Base-by-base conservation (phyloP, 257 asterid genomes). In the Osmanthus fragrans region DNA sequence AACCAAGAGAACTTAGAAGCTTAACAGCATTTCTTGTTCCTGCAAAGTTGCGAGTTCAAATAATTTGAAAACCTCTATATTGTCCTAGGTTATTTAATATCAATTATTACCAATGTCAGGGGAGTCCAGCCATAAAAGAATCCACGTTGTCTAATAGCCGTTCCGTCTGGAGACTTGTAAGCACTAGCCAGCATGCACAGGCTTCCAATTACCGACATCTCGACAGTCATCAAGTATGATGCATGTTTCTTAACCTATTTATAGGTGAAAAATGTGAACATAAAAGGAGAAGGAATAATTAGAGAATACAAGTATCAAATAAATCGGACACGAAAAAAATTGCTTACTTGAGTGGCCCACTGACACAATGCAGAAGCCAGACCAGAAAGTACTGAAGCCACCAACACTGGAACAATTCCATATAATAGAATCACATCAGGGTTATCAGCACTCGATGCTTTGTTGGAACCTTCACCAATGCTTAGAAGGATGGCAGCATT, bases 281-380 rank as follows among this genome's bases (percentile, higher is more conserved):
- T 42, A 72, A 39, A 73, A 73, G 15, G 76, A 21, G 37, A 74
- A 71, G 76, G 76, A 63, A 73, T 49, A 60, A 75, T 77, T 68
- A 76, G 80, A 47, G 34, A 64, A 74, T 49, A 34, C 42, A 49
- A 74, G 21, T 54, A 36, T 79, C 45, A 75, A 64, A 49, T 32
- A 73, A 21, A 34, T 77, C 12, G 76, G 39, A 74, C 71, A 66
- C 65, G 60, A 70, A 33, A 73, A 80, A 36, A 23, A n/a, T 65
- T 74, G 79, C 87, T 85, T 82, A 89, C 99, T 86, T 96, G 99
- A 81, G 96, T 86, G 63, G 99, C 97, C 98, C 99, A 93, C 85
- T 96, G 99, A 75, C 99, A 96, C 84, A 96, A 86, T 42, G 99
- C 90, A 80, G 98, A 96, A 83, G 99, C 99, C 86, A 96, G 80